Evolutionary conservation across 345 rosid species (phyloP), one percentile per base, ranked within the genome.

Genomic region (Eucalyptus marginata): DNA sequence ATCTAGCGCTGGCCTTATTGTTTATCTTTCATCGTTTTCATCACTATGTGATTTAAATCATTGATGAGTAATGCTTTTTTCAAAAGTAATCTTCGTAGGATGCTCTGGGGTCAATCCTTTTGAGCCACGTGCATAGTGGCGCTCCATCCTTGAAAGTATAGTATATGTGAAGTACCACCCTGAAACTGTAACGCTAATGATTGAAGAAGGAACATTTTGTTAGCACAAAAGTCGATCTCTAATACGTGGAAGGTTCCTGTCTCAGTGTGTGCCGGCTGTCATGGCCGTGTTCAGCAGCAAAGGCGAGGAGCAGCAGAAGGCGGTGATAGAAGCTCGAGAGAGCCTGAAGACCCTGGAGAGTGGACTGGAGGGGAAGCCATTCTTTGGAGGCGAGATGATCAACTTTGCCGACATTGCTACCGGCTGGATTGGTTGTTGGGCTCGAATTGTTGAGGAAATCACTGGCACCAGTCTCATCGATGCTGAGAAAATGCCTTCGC

Each of bases 401-500:
- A 87, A 89, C 87, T 91, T 87, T 56, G 52, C 49, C 2, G 92
- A 91, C 46, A 40, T 91, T 49, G 90, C 91, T 10, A 88, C 86
- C 1, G 92, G 92, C 44, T 91, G 92, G 90, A 86, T 91, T 17
- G 92, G 92, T 68, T 83, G 68, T 47, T 91, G 91, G 91, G 91
- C 90, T 86, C 20, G 27, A 49, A 40, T 89, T 16, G 88, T 88
- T 25, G 93, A 89, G 87, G 86, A 90, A 87, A 90, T 92, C 66
- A 79, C 51, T 2, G 47, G 85, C 40, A 90, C 86, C 47, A 89
- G 56, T 59, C 68, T 59, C 31, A 59, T 59, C 2, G 31, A 59
- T 59, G 68, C 68, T 12, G 68, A 59, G 16, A 59, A 12, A 3
- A 27, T 59, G 68, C 68, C 68, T 59, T 59, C 66, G 8, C 68